Evolutionary conservation across 805 yeast genomes (phyloP).

Genomic region (Scheffersomyces stipitis): DNA sequence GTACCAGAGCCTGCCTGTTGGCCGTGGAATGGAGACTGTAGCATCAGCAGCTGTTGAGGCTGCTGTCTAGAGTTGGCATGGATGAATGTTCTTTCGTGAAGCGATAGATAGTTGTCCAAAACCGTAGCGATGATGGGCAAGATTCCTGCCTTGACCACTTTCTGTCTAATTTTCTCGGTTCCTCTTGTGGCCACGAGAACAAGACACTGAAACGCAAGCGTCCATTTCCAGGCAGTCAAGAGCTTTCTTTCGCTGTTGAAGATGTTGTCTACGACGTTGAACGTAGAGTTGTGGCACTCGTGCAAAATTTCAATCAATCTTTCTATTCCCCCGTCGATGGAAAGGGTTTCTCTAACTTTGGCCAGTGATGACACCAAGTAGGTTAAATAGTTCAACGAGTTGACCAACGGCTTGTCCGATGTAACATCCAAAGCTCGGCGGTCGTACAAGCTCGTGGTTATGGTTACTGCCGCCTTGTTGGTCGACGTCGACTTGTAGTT

Average conservation of each 20-base stretch:
- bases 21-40: slow-evolving; percentile 9
- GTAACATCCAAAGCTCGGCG: slow-evolving; percentile 91
- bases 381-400: slow-evolving; percentile 86
- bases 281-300: slow-evolving; percentile 59
- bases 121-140: slow-evolving; percentile 90
- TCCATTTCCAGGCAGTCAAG: slow-evolving; percentile 96
- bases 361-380: slow-evolving; percentile 82
- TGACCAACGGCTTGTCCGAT: slow-evolving; percentile 84
- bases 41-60: slow-evolving; percentile 7
- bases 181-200: slow-evolving; percentile 93
- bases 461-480: slow-evolving; percentile 90
- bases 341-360: slow-evolving; percentile 85
- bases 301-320: slow-evolving; percentile 81
- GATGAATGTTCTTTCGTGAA: slow-evolving; percentile 39
- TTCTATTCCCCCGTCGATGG: slow-evolving; percentile 90
- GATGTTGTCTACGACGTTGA: slow-evolving; percentile 27
- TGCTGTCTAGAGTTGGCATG: slow-evolving; percentile 25
- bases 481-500: slow-evolving; percentile 75
- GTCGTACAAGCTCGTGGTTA: slow-evolving; percentile 86
- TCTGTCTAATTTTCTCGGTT: slow-evolving; percentile 76
- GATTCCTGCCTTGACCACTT: slow-evolving; percentile 89
- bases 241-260: slow-evolving; percentile 44
- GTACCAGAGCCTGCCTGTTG: background rate
- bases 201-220: slow-evolving; percentile 87
- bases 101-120: slow-evolving; percentile 73